phyloP scores from a whole-genome alignment of 257 asterid genomes.

The Solanum arcanum region DNA sequence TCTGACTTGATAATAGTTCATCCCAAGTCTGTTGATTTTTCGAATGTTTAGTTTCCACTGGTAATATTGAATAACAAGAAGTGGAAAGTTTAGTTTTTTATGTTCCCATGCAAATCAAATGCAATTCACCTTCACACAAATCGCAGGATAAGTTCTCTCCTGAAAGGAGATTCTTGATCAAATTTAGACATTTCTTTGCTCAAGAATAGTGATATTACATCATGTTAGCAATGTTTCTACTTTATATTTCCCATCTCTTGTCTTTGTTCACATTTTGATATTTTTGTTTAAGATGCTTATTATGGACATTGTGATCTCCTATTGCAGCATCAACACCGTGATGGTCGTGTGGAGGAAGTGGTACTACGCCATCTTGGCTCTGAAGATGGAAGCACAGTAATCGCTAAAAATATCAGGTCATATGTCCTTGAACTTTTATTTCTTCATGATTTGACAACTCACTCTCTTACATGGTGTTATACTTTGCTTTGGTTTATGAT shows the following conservation, averaged over 20 bases:
- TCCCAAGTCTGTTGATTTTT: background rate
- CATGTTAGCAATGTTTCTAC: background rate
- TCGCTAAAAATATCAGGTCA: slow-evolving; percentile 70
- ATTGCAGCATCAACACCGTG: slow-evolving; percentile 69
- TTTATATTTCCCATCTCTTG: background rate
- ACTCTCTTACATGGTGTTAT: background rate
- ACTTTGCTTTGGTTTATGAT: background rate
- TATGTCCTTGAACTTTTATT: background rate
- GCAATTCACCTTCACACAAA: background rate
- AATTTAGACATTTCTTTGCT: background rate
- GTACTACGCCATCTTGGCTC: slow-evolving; percentile 61
- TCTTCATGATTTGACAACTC: background rate
- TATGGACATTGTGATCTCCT: background rate
- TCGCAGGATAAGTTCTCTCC: background rate
- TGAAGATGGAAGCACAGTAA: slow-evolving; percentile 61
- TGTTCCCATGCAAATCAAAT: background rate
- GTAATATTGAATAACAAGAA: background rate
- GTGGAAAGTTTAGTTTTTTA: background rate
- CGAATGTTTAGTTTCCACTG: background rate
- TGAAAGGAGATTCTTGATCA: background rate
- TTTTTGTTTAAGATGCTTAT: background rate
- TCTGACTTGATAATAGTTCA: background rate
- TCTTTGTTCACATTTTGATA: background rate
- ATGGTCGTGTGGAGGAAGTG: slow-evolving; percentile 80
- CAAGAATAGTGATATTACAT: background rate